phyloP scores from a whole-genome alignment of 176 grass and related monocot species.

The Paspalum vaginatum region DNA sequence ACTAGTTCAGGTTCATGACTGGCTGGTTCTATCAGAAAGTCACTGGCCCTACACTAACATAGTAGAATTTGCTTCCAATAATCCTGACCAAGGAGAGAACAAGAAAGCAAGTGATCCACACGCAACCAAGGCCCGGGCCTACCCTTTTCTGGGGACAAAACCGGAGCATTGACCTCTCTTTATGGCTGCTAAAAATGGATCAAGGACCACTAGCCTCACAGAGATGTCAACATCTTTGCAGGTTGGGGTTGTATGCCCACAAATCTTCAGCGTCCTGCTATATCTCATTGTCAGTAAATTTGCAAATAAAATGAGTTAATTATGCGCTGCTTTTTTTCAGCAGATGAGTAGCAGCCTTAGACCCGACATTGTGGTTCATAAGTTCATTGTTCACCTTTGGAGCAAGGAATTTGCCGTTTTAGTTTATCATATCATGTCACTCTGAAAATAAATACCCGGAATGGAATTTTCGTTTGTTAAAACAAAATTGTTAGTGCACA shows the following conservation, averaged over 20 bases:
- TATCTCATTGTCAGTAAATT: not conserved
- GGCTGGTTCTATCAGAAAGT: not conserved
- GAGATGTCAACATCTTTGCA: not conserved
- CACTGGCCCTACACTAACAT: not conserved
- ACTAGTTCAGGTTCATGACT: too few species aligned
- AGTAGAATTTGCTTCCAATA: not conserved
- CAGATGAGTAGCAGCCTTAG: too few species aligned
- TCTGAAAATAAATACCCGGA: not conserved
- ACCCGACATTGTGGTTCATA: too few species aligned
- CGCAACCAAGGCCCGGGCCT: not conserved
- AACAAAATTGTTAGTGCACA: too few species aligned
- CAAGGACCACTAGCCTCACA: not conserved
- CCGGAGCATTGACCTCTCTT: not conserved
- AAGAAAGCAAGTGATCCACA: not conserved
- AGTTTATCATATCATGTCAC: not conserved
- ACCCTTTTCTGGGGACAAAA: not conserved
- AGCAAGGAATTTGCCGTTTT: too few species aligned
- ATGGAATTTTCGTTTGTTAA: not conserved
- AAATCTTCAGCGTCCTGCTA: not conserved
- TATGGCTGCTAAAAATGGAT: constrained; percentile 16
- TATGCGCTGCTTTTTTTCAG: too few species aligned
- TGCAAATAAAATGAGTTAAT: too few species aligned
- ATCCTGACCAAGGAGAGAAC: not conserved
- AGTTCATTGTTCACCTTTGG: not conserved
- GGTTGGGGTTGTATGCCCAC: not conserved